Percentiles rank a stretch among this genome's conserved stretches.
Conservation (phyloP, 225 moss, liverwort and hornwort genomes). For the Thuidium tamariscinum region DNA sequence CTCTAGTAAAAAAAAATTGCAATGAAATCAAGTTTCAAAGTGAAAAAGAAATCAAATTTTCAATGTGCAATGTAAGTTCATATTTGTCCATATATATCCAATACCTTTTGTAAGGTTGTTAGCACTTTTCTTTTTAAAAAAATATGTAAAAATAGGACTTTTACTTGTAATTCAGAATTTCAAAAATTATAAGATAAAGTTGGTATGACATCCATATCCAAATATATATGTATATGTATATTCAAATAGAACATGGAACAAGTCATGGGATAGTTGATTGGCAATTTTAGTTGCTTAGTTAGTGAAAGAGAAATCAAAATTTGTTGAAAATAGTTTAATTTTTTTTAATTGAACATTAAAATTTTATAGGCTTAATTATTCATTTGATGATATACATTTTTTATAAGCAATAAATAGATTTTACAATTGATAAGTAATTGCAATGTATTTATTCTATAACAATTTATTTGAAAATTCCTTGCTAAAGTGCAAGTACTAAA, state of each 20-base stretch:
- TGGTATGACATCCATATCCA: neutral
- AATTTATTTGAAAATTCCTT: neutral
- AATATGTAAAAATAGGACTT: neutral
- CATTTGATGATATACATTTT: neutral
- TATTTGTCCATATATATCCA: neutral
- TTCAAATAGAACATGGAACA: neutral
- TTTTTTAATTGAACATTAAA: no score
- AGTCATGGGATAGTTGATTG: rapidly evolving
- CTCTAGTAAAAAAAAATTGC: neutral
- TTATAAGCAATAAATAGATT: neutral
- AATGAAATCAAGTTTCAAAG: neutral
- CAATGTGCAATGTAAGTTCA: rapidly evolving
- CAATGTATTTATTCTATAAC: neutral
- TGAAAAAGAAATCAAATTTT: no score
- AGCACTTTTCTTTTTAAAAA: neutral
- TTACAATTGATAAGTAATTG: neutral
- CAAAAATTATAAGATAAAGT: neutral
- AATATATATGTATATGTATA: neutral
- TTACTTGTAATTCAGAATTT: rapidly evolving
- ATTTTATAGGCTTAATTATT: neutral
- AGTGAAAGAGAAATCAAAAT: neutral
- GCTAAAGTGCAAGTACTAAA: neutral
- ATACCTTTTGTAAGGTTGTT: rapidly evolving
- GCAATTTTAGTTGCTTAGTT: neutral
- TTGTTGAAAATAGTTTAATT: rapidly evolving